These are phyloP conservation scores for Sequoia sempervirens DNA, from an alignment of 75 land plant species.

Conservation along the genomic window DNA sequence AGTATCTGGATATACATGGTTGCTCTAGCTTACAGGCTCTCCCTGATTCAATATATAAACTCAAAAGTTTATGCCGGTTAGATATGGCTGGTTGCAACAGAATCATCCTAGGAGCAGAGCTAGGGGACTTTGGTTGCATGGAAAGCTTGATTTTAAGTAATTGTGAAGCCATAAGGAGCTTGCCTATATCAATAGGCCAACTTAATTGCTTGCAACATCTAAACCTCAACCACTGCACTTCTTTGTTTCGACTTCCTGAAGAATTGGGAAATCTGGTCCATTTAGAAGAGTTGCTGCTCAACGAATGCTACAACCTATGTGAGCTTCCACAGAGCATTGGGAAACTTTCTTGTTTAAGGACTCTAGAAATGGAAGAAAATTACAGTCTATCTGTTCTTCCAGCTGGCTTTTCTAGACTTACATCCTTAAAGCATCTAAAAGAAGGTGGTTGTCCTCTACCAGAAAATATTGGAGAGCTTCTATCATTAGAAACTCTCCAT, in stretches of 20 bases:
- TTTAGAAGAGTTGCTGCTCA: slow-evolving; percentile 9
- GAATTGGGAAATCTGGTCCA: slow-evolving; percentile 4
- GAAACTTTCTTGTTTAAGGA: background rate
- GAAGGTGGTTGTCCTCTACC: slow-evolving; percentile 9
- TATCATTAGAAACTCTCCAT: background rate
- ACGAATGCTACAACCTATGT: slow-evolving; percentile 10
- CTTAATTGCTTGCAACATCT: slow-evolving; percentile 2
- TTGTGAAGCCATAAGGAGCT: background rate
- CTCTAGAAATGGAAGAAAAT: slow-evolving; percentile 12
- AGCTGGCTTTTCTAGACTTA: background rate
- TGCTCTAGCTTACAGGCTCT: background rate
- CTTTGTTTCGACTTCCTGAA: slow-evolving; percentile 7
- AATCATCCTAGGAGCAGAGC: background rate
- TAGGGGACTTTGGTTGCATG: background rate
- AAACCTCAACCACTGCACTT: background rate
- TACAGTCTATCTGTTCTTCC: slow-evolving; percentile 6
- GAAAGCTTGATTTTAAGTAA: slow-evolving; percentile 5
- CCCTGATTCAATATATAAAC: slow-evolving; percentile 5
- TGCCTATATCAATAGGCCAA: slow-evolving; percentile 5
- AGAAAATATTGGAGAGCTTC: background rate
- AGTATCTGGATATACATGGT: slow-evolving; percentile 2
- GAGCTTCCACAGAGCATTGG: slow-evolving; percentile 10
- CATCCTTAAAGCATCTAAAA: background rate
- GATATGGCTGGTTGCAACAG: slow-evolving; percentile 5
- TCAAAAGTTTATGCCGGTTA: background rate